Percentiles rank a stretch among this genome's conserved stretches.
phyloP scores from a whole-genome alignment of 2,329 filamentous ascomycete genomes.

The Dactylonectria estremocensis region DNA sequence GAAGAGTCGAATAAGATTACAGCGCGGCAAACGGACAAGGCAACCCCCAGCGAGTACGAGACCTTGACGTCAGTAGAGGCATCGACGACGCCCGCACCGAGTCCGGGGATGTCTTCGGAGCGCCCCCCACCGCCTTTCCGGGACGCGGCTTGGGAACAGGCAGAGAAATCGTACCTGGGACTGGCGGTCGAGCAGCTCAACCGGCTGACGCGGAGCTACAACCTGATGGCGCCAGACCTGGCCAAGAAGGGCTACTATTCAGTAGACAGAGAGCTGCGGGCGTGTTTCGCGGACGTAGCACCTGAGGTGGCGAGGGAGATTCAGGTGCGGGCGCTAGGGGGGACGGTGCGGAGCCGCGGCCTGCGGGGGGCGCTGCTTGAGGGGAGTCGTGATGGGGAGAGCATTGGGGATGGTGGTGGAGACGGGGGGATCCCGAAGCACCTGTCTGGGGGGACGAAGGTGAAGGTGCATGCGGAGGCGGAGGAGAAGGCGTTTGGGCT shows the following conservation, averaged over 20 bases:
- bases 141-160: constrained; percentile 81
- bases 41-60: constrained; percentile 2
- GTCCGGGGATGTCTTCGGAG: constrained; percentile 4
- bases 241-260: constrained; percentile 95
- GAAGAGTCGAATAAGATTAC: constrained; percentile 47
- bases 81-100: constrained; percentile 16
- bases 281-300: constrained; percentile 90
- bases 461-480: constrained; percentile 80
- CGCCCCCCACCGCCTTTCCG: constrained; percentile 74
- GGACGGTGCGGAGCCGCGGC: constrained; percentile 55
- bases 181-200: constrained; percentile 87
- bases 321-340: constrained; percentile 72
- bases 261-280: constrained; percentile 84
- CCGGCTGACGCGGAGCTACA: constrained; percentile 86
- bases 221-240: constrained; percentile 92
- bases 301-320: constrained; percentile 82
- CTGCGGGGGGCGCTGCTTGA: constrained; percentile 43
- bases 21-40: constrained; percentile 43
- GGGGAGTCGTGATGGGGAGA: constrained; percentile 33
- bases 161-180: constrained; percentile 82
- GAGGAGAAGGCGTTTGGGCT: constrained; percentile 85
- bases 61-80: neutral
- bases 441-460: constrained; percentile 66
- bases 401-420: constrained; percentile 46
- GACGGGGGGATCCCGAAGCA: constrained; percentile 72